Percentiles rank a stretch among this genome's conserved stretches.
phyloP scores from a whole-genome alignment of 2,329 filamentous ascomycete genomes.

The Aspergillus tanneri region DNA sequence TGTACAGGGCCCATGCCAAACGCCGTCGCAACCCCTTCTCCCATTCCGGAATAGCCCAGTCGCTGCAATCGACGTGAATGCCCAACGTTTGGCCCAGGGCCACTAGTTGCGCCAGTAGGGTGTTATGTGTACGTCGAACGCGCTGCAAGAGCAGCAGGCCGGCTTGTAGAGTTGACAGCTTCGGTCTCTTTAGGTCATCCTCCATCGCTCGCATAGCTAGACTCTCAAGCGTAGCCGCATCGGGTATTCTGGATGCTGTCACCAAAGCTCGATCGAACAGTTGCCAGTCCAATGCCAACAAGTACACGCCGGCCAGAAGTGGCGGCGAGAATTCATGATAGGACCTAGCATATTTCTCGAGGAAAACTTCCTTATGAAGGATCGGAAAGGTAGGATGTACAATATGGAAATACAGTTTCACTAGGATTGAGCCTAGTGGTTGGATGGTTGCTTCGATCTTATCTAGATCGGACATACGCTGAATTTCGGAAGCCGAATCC shows the following conservation, averaged over 20 bases:
- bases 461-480: slow-evolving; percentile 9
- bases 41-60: slow-evolving; percentile 63
- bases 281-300: slow-evolving; percentile 83
- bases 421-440: slow-evolving; percentile 71
- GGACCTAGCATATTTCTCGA: slow-evolving; percentile 72
- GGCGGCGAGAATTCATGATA: slow-evolving; percentile 73
- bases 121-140: slow-evolving; percentile 43
- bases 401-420: slow-evolving; percentile 78
- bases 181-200: slow-evolving; percentile 43
- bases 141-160: slow-evolving; percentile 55
- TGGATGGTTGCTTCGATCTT: slow-evolving; percentile 69
- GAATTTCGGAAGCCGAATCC: slow-evolving; percentile 8
- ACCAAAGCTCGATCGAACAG: slow-evolving; percentile 49
- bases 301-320: slow-evolving; percentile 71
- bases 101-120: slow-evolving; percentile 56
- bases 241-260: slow-evolving; percentile 9
- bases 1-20: slow-evolving; percentile 63
- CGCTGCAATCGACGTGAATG: slow-evolving; percentile 60
- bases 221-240: slow-evolving; percentile 37
- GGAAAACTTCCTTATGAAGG: slow-evolving; percentile 75
- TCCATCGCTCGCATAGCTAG: slow-evolving; percentile 50
- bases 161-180: slow-evolving; percentile 56
- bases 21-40: slow-evolving; percentile 62
- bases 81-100: slow-evolving; percentile 59
- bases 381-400: slow-evolving; percentile 82